Conservation (phyloP, 768 basidiomycete species). For the Lentinula detonsa region DNA sequence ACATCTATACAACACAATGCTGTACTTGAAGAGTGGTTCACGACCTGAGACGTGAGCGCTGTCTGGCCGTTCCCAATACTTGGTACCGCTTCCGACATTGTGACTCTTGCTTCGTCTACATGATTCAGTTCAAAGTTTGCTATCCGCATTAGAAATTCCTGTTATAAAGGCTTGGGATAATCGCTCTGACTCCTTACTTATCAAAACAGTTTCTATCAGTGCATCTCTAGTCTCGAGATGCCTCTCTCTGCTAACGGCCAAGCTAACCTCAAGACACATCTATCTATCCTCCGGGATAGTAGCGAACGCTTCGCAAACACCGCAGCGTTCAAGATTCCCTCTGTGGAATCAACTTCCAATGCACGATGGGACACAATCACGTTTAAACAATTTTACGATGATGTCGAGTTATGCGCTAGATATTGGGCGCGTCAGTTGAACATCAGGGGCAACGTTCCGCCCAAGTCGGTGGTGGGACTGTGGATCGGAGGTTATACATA, state of each 20-base stretch:
- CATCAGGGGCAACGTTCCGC: constrained; percentile 34
- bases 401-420: constrained; percentile 61
- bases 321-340: constrained; percentile 61
- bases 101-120: constrained; percentile 1
- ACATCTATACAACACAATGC: background rate
- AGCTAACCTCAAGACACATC: constrained; percentile 32
- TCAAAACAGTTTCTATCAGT: background rate
- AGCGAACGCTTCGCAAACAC: constrained; percentile 41
- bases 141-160: background rate
- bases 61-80: background rate
- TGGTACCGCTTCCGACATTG: constrained; percentile 1
- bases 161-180: background rate
- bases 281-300: constrained; percentile 56
- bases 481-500: constrained; percentile 76
- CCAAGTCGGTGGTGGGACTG: constrained; percentile 60
- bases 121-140: background rate
- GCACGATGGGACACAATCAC: constrained; percentile 55
- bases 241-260: background rate
- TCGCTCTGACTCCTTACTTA: background rate
- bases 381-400: constrained; percentile 57
- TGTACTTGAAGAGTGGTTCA: background rate
- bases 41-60: constrained; percentile 1
- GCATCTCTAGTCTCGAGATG: background rate
- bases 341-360: constrained; percentile 33
- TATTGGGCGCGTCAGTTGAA: constrained; percentile 53